These are phyloP conservation scores for Biscogniauxia marginata DNA, from an alignment of 2,329 filamentous ascomycete genomes.

Conservation along the genomic window DNA sequence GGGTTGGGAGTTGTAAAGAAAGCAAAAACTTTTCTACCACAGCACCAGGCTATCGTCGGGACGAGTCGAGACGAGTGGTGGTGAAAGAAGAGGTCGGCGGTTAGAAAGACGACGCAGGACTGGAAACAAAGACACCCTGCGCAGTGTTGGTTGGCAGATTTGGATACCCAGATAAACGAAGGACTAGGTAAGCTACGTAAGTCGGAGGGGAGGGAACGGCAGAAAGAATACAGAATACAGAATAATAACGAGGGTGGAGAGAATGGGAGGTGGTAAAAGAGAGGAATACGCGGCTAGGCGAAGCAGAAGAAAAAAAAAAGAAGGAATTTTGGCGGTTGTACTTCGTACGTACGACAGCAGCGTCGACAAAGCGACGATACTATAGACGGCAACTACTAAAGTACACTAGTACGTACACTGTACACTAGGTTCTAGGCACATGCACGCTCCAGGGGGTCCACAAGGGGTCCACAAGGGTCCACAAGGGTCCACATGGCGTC, in stretches of 20 bases:
- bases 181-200: background rate
- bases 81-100: background rate
- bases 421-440: too few species aligned
- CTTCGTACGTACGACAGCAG: too few species aligned
- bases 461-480: too few species aligned
- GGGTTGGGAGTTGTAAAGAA: conserved; percentile 1
- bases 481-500: background rate
- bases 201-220: background rate
- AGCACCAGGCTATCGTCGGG: background rate
- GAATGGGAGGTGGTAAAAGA: background rate
- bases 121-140: background rate
- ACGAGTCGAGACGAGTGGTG: background rate
- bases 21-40: background rate
- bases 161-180: background rate
- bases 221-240: too few species aligned
- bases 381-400: background rate
- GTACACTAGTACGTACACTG: too few species aligned
- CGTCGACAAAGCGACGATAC: background rate
- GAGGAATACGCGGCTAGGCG: background rate
- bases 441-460: too few species aligned
- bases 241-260: background rate
- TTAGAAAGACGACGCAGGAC: background rate
- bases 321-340: background rate
- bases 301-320: background rate
- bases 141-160: background rate